Evolutionary conservation across 1,284 basidiomycete genomes (phyloP).

Genomic region (Agroathelia rolfsii): DNA sequence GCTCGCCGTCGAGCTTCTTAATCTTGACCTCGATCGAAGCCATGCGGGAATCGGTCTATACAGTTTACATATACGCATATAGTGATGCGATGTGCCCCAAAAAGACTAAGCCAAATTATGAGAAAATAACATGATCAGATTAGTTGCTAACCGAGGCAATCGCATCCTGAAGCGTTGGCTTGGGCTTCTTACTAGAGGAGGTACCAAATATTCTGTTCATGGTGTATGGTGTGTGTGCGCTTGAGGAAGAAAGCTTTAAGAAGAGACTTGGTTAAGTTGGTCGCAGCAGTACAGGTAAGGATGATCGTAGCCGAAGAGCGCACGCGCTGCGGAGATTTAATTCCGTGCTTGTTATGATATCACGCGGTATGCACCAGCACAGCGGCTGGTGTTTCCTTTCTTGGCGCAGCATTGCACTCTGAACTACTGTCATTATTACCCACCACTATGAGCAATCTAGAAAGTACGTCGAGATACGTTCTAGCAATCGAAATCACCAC

Average conservation of each 20-base stretch:
- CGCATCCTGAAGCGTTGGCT: conserved; percentile 83
- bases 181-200: conserved; percentile 74
- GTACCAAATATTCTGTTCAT: conserved; percentile 84
- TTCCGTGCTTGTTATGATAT: too few relatives aligned
- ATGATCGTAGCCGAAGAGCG: too few relatives aligned
- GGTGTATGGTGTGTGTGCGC: conserved; percentile 24
- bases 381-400: too few relatives aligned
- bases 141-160: conserved; percentile 64
- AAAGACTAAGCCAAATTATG: conserved; percentile 4
- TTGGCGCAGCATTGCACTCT: too few relatives aligned
- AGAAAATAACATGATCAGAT: not conserved
- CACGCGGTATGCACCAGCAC: too few relatives aligned
- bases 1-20: conserved; percentile 92
- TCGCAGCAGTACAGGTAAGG: conserved; percentile 6
- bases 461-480: conserved; percentile 53
- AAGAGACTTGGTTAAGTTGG: conserved; percentile 10
- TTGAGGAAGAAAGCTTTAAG: conserved; percentile 11
- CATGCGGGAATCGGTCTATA: conserved; percentile 81
- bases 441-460: conserved; percentile 82
- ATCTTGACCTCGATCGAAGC: conserved; percentile 94
- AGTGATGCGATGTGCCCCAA: too few relatives aligned
- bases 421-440: too few relatives aligned
- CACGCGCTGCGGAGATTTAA: too few relatives aligned
- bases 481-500: not conserved
- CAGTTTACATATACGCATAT: conserved; percentile 11